Evolutionary conservation across 495 filamentous ascomycete genomes (phyloP).

Genomic region (Clavariopsis aquatica): DNA sequence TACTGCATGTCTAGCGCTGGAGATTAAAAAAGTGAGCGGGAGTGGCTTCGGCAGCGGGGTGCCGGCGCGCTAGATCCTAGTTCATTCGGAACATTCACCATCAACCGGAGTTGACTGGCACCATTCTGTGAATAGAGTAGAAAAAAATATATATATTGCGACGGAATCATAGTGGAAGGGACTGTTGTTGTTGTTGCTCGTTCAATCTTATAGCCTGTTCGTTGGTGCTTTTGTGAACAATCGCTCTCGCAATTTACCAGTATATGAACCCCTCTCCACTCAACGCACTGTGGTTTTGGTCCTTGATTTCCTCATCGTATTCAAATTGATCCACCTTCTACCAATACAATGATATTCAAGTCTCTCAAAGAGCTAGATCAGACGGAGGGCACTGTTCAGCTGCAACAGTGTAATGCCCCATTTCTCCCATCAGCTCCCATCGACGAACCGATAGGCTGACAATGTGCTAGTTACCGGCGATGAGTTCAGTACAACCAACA

Average conservation of each 20-base stretch:
- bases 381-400: conserved; percentile 44
- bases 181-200: not conserved
- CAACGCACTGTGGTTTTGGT: conserved; percentile 30
- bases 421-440: not conserved
- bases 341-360: conserved; percentile 26
- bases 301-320: conserved; percentile 28
- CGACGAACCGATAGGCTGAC: not conserved
- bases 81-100: not conserved
- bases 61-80: not conserved
- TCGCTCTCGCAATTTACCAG: not conserved
- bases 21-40: not conserved
- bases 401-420: conserved; percentile 26
- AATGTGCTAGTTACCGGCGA: not conserved
- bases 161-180: not conserved
- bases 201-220: not conserved
- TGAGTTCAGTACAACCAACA: not conserved
- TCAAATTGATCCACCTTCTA: conserved; percentile 11
- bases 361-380: conserved; percentile 42
- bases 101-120: not conserved
- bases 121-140: not conserved
- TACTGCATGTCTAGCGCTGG: not conserved
- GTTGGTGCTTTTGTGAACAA: not conserved
- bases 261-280: conserved; percentile 26
- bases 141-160: not conserved
- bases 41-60: not conserved